A percentile compares a stretch with the other conserved stretches of the same genome.
Evolutionary conservation across 495 filamentous ascomycete species (phyloP).

Genomic region (Penicillium alfredii): DNA sequence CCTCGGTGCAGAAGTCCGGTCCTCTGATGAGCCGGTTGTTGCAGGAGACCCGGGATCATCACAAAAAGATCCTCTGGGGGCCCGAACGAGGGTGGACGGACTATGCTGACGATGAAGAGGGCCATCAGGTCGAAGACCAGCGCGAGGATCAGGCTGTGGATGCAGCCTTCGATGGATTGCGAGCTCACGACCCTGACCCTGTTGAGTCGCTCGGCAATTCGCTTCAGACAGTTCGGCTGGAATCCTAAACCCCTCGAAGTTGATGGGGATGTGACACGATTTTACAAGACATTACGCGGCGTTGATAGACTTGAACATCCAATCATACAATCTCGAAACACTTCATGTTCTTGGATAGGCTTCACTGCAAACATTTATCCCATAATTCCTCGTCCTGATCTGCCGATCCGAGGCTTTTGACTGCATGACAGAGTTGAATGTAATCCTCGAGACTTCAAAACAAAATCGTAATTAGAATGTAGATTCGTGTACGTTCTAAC

Average conservation of each 20-base stretch:
- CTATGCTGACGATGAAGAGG: slow-evolving; percentile 25
- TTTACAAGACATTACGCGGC: slow-evolving; percentile 17
- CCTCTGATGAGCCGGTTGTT: slow-evolving; percentile 65
- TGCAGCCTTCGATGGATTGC: slow-evolving; percentile 14
- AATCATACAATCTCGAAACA: no score
- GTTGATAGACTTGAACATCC: slow-evolving; percentile 2
- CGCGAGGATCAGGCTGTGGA: slow-evolving; percentile 4
- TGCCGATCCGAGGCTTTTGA: no score
- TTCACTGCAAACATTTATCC: no score
- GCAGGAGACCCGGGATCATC: slow-evolving; percentile 42
- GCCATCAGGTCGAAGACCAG: slow-evolving; percentile 12
- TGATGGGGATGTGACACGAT: no score
- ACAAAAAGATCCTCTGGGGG: slow-evolving; percentile 61
- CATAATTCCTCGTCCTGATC: no score
- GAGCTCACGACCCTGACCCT: slow-evolving; percentile 4
- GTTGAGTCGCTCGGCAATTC: slow-evolving; percentile 15
- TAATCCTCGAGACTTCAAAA: no score
- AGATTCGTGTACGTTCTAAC: slow-evolving; percentile 19
- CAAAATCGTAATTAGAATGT: no score
- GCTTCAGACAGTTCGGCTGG: slow-evolving; percentile 13
- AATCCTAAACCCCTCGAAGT: no score
- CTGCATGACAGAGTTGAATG: no score
- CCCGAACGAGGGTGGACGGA: slow-evolving; percentile 61
- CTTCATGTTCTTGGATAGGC: no score
- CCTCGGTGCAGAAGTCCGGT: slow-evolving; percentile 61